Conservation (phyloP, 2,329 filamentous ascomycete species). For the Fusarium xylarioides region DNA sequence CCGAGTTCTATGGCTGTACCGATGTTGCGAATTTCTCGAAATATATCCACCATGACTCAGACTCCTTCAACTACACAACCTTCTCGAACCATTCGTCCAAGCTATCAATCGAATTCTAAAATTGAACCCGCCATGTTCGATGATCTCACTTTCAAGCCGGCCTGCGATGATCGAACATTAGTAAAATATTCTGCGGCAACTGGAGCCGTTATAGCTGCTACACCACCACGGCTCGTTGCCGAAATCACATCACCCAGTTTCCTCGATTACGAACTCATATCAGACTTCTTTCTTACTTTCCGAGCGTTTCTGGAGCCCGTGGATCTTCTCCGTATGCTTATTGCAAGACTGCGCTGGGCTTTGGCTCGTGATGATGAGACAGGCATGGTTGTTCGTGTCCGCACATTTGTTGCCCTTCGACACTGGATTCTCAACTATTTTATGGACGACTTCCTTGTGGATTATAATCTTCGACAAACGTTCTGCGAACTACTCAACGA, state of each 20-base stretch:
- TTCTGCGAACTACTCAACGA: slow-evolving; percentile 86
- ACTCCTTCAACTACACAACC: slow-evolving; percentile 51
- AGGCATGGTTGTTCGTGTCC: slow-evolving; percentile 92
- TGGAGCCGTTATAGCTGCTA: slow-evolving; percentile 85
- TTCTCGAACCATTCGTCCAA: slow-evolving; percentile 54
- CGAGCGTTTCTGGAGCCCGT: slow-evolving; percentile 82
- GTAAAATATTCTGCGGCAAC: slow-evolving; percentile 80
- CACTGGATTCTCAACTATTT: slow-evolving; percentile 99
- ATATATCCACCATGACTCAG: slow-evolving; percentile 36
- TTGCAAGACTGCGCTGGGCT: slow-evolving; percentile 89
- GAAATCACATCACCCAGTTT: slow-evolving; percentile 97
- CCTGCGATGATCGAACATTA: slow-evolving; percentile 79
- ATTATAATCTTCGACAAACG: slow-evolving; percentile 75
- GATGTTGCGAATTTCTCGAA: slow-evolving; percentile 44
- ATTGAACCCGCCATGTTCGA: slow-evolving; percentile 85
- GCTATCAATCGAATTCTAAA: slow-evolving; percentile 58
- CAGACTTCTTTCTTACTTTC: slow-evolving; percentile 97
- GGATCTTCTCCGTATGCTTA: slow-evolving; percentile 82
- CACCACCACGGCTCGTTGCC: slow-evolving; percentile 87
- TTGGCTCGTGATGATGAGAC: slow-evolving; percentile 81
- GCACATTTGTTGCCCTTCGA: slow-evolving; percentile 92
- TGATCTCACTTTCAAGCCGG: slow-evolving; percentile 77
- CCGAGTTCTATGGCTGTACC: slow-evolving; percentile 52
- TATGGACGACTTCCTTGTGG: slow-evolving; percentile 86
- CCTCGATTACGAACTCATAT: slow-evolving; percentile 95